Evolutionary conservation across 2,329 filamentous ascomycete genomes (phyloP), one percentile per base, ranked within the genome.

Genomic region (Whalleya microplaca): DNA sequence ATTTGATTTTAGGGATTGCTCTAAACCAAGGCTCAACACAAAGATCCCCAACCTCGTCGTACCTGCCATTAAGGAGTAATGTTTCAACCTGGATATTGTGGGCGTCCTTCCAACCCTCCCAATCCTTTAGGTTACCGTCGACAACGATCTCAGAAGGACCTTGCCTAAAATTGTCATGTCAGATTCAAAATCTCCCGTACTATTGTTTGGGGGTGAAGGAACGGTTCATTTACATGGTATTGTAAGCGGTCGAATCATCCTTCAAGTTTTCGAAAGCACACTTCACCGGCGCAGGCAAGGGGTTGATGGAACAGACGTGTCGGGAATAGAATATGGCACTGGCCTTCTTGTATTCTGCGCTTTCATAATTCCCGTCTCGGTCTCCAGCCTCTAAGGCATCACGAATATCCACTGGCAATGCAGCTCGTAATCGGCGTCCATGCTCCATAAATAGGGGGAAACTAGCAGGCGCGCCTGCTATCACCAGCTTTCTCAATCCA

Each of bases 1-100:
- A 64, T 21, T 58, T 64, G 21, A 66, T 46, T 19, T 50, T 48
- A 2, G 64, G 62, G 14, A 66, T 63, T 6, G 43, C 14, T 14
- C 23, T 18, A 53, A 66, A 63, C 64, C 57, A 60, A 0, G 55
- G 58, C 42, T 53, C 44, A 3, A 63, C 29, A 27, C 48, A 58
- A 2, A 19, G 2, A 12, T 61, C 58, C 5, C 19, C 55, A 2
- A 48, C 40, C 19, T 61, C 61, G 21, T 60, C 60, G 12, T 55
- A 59, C 21, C 40, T 40, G 1, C 56, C 51, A 18, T 56, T 60
- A 1, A 60, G 9, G 37, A 58, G 32, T 6, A 56, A 27, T 16
- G 55, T 51, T 16, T 41, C 27, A 2, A 50, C 59, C 2, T 47
- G 32, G 20, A 61, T 56, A 1, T 58, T 45, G 16, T 56, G 49